These are phyloP conservation scores for Adansonia grandidieri DNA, from an alignment of 441 rosid genomes.

Conservation along the genomic window DNA sequence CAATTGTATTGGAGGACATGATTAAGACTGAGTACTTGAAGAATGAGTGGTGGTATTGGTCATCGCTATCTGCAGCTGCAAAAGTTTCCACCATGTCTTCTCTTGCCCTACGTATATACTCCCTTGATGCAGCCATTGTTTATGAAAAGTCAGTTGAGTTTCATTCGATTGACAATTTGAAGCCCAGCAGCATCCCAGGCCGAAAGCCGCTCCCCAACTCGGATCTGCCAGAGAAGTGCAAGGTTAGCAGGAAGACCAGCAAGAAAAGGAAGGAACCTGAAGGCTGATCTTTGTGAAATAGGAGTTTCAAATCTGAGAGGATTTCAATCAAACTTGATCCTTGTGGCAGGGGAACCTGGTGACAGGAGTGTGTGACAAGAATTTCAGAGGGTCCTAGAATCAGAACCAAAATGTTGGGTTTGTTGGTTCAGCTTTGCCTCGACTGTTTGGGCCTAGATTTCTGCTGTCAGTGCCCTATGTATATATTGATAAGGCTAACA, in stretches of 20 bases:
- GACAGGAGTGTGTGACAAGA: conserved; percentile 23
- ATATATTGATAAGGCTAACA: conserved; percentile 41
- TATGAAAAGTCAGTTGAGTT: conserved; percentile 57
- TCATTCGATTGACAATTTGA: conserved; percentile 47
- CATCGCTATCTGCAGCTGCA: conserved; percentile 92
- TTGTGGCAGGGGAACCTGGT: conserved; percentile 22
- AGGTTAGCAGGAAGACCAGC: conserved; percentile 65
- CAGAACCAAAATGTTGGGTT: conserved; percentile 26
- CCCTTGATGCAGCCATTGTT: conserved; percentile 84
- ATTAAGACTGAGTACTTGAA: conserved; percentile 74
- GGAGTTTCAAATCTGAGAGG: background rate
- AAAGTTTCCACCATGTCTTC: conserved; percentile 79
- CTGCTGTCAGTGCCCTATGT: conserved; percentile 33
- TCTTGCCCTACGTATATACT: conserved; percentile 79
- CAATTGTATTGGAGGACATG: conserved; percentile 85
- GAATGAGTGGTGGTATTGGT: conserved; percentile 99
- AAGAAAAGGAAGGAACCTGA: conserved; percentile 95
- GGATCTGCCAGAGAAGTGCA: conserved; percentile 67
- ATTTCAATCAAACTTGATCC: conserved; percentile 15
- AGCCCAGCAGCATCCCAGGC: conserved; percentile 42
- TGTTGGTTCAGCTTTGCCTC: conserved; percentile 17
- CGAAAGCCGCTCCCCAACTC: conserved; percentile 43
- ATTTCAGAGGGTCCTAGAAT: conserved; percentile 19
- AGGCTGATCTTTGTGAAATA: conserved; percentile 40
- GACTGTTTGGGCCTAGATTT: conserved; percentile 25